phyloP scores from a whole-genome alignment of 768 basidiomycete species.

The Boletus rex-veris region DNA sequence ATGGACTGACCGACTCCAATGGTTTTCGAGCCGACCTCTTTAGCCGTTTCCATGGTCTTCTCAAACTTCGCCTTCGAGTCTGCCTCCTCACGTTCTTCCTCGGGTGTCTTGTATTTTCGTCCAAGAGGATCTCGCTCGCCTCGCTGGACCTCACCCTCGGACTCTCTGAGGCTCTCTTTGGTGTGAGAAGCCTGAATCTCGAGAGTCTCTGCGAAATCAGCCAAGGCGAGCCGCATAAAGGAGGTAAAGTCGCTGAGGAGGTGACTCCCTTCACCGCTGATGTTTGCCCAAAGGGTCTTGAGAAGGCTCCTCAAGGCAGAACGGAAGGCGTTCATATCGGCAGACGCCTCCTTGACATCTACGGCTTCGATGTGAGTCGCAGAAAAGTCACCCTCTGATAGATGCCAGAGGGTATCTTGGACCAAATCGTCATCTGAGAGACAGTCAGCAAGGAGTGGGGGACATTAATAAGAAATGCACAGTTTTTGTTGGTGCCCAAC shows the following conservation, averaged over 20 bases:
- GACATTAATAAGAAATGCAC: constrained; percentile 28
- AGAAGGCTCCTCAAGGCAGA: constrained; percentile 49
- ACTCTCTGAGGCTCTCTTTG: constrained; percentile 49
- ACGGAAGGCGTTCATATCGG: constrained; percentile 51
- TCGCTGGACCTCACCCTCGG: constrained; percentile 56
- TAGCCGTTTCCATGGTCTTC: constrained; percentile 63
- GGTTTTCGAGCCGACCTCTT: constrained; percentile 50
- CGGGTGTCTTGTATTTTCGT: constrained; percentile 45
- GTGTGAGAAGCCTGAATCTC: constrained; percentile 49
- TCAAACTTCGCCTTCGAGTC: constrained; percentile 58
- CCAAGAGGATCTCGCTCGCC: constrained; percentile 60
- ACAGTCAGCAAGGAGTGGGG: not conserved
- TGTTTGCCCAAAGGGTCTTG: constrained; percentile 49
- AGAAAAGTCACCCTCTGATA: constrained; percentile 51
- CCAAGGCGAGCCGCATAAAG: constrained; percentile 59
- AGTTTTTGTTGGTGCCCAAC: constrained; percentile 54
- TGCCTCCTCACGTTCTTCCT: constrained; percentile 38
- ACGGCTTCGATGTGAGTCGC: constrained; percentile 35
- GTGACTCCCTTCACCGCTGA: constrained; percentile 50
- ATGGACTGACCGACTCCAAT: constrained; percentile 53
- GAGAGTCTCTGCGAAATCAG: constrained; percentile 61
- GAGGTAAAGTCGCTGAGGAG: constrained; percentile 63
- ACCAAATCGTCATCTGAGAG: constrained; percentile 56
- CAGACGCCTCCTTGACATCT: constrained; percentile 43
- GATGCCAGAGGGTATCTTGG: constrained; percentile 64